A percentile compares a stretch with the other conserved stretches of the same genome.
phyloP scores from a whole-genome alignment of 75 land plant species.

The Pseudotsuga menziesii region DNA sequence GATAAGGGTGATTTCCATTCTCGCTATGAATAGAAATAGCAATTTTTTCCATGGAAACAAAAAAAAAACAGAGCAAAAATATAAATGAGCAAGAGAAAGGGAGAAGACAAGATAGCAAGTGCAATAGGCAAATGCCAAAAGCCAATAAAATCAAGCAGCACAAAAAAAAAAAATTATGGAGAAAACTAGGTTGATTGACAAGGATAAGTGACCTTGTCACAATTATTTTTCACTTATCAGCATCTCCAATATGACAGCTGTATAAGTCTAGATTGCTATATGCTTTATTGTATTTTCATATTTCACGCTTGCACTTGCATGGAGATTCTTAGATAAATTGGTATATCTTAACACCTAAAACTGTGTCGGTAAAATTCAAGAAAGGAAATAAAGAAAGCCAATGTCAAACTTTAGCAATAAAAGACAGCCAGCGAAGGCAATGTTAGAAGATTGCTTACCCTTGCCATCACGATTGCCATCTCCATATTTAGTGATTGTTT shows the following conservation, averaged over 20 bases:
- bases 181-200: not conserved
- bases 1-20: no score
- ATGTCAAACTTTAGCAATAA: not conserved
- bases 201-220: not conserved
- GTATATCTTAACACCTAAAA: not conserved
- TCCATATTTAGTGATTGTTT: constrained; percentile 99
- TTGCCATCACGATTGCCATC: constrained; percentile 95
- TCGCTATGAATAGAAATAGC: no score
- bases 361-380: not conserved
- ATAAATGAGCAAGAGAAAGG: no score
- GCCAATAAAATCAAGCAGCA: no score
- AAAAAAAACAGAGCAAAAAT: no score
- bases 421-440: not conserved
- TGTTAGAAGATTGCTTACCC: constrained; percentile 19
- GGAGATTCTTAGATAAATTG: not conserved
- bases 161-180: not conserved
- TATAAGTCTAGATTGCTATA: no score
- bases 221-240: not conserved
- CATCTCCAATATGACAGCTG: no score
- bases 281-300: no score
- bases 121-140: no score
- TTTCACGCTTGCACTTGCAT: not conserved
- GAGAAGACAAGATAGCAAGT: no score
- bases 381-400: not conserved
- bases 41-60: no score